phyloP scores from a whole-genome alignment of 73 alveolate genomes.

The Paramecium biaurelia region DNA sequence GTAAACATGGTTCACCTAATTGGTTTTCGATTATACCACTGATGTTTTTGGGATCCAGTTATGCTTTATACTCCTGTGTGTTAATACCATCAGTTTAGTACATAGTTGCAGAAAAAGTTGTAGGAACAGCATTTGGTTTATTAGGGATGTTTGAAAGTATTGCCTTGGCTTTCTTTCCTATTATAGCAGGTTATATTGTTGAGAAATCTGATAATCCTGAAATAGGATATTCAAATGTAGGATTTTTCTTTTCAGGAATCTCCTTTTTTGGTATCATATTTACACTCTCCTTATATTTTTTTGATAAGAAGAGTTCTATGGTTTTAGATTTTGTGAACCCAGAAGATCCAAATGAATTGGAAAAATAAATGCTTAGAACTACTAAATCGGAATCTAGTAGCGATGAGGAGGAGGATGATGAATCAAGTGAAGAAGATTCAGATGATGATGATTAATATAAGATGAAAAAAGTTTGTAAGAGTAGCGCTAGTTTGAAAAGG shows the following conservation, averaged over 20 bases:
- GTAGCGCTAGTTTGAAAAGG: neutral
- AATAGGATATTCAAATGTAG: neutral
- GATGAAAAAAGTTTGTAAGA: neutral
- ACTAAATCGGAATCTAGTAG: neutral
- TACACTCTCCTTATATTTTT: neutral
- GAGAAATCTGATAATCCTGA: neutral
- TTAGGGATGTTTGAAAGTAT: neutral
- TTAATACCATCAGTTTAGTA: neutral
- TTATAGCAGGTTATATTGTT: neutral
- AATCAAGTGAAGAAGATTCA: neutral
- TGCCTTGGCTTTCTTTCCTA: neutral
- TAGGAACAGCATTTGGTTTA: slow-evolving; percentile 37
- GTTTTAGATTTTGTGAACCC: slow-evolving; percentile 9
- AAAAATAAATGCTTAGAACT: neutral
- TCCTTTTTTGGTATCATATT: neutral
- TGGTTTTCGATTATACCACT: neutral
- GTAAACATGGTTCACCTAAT: neutral
- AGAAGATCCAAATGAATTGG: neutral
- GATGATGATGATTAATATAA: slow-evolving; percentile 22
- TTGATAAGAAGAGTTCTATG: neutral
- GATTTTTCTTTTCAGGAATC: neutral
- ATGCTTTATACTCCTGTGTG: neutral
- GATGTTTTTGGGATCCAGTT: neutral
- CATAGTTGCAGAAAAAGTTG: neutral
- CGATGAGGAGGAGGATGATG: neutral